A percentile compares a stretch with the other conserved stretches of the same genome.
phyloP scores from a whole-genome alignment of 192 early-diverging fungal genomes.

The Linnemannia exigua region DNA sequence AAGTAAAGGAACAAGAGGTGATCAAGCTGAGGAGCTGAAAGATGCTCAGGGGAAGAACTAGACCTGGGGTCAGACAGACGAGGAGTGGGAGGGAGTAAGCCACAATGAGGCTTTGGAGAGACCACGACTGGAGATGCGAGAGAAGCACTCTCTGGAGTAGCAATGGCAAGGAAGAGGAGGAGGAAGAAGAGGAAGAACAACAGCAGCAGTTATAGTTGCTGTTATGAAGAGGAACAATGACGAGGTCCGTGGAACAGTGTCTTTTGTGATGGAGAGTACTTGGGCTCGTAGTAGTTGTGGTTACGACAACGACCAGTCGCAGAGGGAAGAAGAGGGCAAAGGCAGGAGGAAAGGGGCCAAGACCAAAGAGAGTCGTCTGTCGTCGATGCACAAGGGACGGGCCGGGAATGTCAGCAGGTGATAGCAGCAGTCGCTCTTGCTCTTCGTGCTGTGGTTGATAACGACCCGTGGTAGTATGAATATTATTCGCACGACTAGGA shows the following conservation, averaged over 20 bases:
- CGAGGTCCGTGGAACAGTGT: neutral
- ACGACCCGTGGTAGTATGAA: neutral
- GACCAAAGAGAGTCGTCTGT: neutral
- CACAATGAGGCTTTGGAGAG: slow-evolving; percentile 30
- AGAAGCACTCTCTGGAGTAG: neutral
- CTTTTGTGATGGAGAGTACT: neutral
- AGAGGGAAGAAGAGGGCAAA: slow-evolving; percentile 7
- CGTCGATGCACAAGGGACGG: neutral
- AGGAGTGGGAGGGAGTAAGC: slow-evolving; percentile 42
- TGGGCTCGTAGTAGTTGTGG: neutral
- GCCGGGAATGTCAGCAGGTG: slow-evolving; percentile 3
- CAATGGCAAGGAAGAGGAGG: neutral
- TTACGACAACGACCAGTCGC: neutral
- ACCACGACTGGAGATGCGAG: slow-evolving; percentile 5
- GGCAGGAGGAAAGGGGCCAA: neutral
- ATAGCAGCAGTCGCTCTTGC: neutral
- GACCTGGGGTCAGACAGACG: slow-evolving; percentile 26
- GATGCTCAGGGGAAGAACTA: slow-evolving; percentile 28
- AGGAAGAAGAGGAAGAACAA: neutral
- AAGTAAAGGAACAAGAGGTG: slow-evolving; percentile 4
- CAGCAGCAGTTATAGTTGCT: too few relatives aligned
- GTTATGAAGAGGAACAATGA: neutral
- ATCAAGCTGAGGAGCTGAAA: slow-evolving; percentile 35
- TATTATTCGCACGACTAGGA: neutral
- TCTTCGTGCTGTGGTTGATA: neutral